Base-by-base conservation (phyloP, 257 asterid species). In the Gynochthodes officinalis region DNA sequence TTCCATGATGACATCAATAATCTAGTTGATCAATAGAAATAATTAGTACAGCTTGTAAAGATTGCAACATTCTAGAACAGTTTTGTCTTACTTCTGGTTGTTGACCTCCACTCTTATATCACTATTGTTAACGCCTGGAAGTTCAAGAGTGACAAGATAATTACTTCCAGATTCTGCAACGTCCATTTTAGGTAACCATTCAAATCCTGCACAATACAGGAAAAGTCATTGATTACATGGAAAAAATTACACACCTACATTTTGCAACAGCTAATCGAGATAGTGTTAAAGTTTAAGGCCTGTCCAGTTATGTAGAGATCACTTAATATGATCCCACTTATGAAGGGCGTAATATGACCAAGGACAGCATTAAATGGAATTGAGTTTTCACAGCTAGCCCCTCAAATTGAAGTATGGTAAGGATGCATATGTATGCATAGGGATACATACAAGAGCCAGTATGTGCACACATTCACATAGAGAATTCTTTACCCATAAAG, bases 161-260 rank as follows among this genome's bases (percentile, higher is more conserved):
- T 33, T 79, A 71, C 39, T 52, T 74, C 94, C 88, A 48, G 94
- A 85, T 83, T 90, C 98, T 61, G 78, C 87, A 67, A 88, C 85
- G 67, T 91, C 90, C 95, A 88, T 88, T 82, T 78, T 90, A 27
- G 96, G 98, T 28, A 85, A 78, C 93, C 89, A 85, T 71, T 76
- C 71, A 64, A 42, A 58, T 70, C 79, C 96, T 89, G 86, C 15
- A 61, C 42, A 37, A 76, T 27, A 57, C 48, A 50, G 32, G 42
- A 27, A 55, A 59, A 30, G 11, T 39, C 33, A 23, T 13, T 43
- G 30, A 35, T 54, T 0, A 3, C 1, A 35, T 19, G 33, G 53
- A 39, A 65, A 64, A 21, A 64, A 6, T 4, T 62, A 4, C 0
- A 35, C 19, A 5, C 4, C 40, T 21, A n/a, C 43, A 67, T 43